Evolutionary conservation across 768 basidiomycete genomes (phyloP), one percentile per base, ranked within the genome.

Genomic region (Phlebiopsis gigantea): DNA sequence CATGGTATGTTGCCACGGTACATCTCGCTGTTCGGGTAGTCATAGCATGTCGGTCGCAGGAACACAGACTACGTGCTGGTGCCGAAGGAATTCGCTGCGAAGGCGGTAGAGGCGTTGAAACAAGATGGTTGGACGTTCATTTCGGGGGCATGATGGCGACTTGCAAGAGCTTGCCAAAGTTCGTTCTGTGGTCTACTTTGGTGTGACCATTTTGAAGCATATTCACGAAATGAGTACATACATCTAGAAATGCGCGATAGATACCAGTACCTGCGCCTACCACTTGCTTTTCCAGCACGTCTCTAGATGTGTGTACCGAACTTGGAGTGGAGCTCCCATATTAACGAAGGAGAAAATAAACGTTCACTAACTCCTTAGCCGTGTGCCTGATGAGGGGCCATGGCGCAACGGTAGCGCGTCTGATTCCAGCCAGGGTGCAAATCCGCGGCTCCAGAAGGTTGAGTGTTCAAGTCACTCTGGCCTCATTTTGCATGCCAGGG

Each of bases 51-150:
- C 10, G n/a, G 22, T 17, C 26, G 21, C 58, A 86, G 83, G 83
- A 83, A 85, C 66, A 87, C 85, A 5, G 85, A 87, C 64, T 84
- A 82, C 64, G 70, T 87, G 10, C 68, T 87, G 24, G 77, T 87
- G 21, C 79, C 80, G 15, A 71, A 68, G 52, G 75, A 72, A 29
- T 73, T 73, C 64, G 62, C 75, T 7, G 61, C 65, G 24, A 68
- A 71, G 21, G 82, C 81, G 5, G 69, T 78, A 4, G 55, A 67
- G 25, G 73, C 72, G 1, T 69, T 86, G 28, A 68, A 69, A 48
- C 59, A 64, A 29, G 81, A 1, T 87, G 85, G 83, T 66, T 39
- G 34, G 34, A 39, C 34, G 8, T 39, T 39, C 8, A 17, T 17
- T 9, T 39, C 34, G 17, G 34, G 34, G 8, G 34, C 34, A 34